Base-by-base conservation (phyloP, 441 rosid genomes). In the Gossypium gossypioides region DNA sequence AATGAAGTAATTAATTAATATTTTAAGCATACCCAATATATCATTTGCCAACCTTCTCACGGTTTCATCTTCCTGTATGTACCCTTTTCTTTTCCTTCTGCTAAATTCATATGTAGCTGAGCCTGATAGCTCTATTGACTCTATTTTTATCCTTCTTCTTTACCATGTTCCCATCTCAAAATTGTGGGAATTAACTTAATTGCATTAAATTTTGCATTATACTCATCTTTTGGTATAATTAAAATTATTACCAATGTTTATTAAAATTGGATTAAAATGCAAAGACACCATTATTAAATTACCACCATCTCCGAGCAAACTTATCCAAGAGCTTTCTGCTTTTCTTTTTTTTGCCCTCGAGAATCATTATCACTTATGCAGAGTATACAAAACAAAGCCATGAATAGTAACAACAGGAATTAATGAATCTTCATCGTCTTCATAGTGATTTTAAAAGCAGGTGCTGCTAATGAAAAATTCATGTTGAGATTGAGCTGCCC, bases 11-110 rank as follows among this genome's bases (percentile, higher is more conserved):
- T 62, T 52, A 75, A 69, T 40, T 65, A 64, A 40, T 73, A 75
- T 68, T 57, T 12, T 27, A 74, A 69, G 77, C 82, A 78, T 82
- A 75, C 24, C 18, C 74, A 78, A 74, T 74, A 72, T 48, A 73
- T 74, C 58, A 67, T 74, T 68, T 72, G 22, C 55, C 69, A 42
- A 74, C 61, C 59, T 40, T 64, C 15, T 44, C 2, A 44, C n/a
- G 74, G 71, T 52, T 50, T 78, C 74, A 70, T 76, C 77, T 74
- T 70, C 76, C 44, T 60, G 70, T 65, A 77, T 76, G 78, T 83
- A 2, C 6, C 82, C 82, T 51, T 51, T 16, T 51, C 7, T 63
- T 72, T 57, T 50, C 19, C 24, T 51, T 37, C 44, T 34, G 60
- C 21, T 69, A 29, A 74, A 10, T 68, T 46, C 63, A 69, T 61